Evolutionary conservation across 805 yeast genomes (phyloP).

Genomic region (Metschnikowia noctiluminum): DNA sequence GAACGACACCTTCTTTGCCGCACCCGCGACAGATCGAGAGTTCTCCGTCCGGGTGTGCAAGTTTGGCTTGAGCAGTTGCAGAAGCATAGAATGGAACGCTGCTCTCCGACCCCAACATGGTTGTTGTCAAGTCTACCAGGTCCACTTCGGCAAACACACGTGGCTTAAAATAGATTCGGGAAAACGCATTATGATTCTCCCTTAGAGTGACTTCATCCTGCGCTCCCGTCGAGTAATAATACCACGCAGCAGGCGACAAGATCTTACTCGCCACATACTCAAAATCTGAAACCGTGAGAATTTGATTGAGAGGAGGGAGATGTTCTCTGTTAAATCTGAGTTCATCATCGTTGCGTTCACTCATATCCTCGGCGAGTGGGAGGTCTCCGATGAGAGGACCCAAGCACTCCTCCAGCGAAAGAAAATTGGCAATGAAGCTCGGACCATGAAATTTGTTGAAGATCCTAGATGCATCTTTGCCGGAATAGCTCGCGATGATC

Average conservation of each 20-base stretch:
- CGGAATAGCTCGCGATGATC: slow-evolving; percentile 27
- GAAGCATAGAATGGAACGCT: slow-evolving; percentile 82
- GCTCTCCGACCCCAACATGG: slow-evolving; percentile 68
- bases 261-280: slow-evolving; percentile 37
- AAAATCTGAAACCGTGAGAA: slow-evolving; percentile 38
- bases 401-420: slow-evolving; percentile 18
- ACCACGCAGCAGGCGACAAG: slow-evolving; percentile 34
- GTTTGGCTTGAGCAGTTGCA: slow-evolving; percentile 88
- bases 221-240: slow-evolving; percentile 77
- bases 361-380: slow-evolving; percentile 13
- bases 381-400: slow-evolving; percentile 24
- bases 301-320: slow-evolving; percentile 30
- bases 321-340: slow-evolving; percentile 15
- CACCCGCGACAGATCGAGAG: slow-evolving; percentile 82
- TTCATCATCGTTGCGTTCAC: slow-evolving; percentile 20
- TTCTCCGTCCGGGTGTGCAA: slow-evolving; percentile 95
- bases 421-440: slow-evolving; percentile 19
- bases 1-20: slow-evolving; percentile 62
- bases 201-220: slow-evolving; percentile 90
- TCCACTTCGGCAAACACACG: slow-evolving; percentile 75
- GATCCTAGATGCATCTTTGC: slow-evolving; percentile 53
- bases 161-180: slow-evolving; percentile 85
- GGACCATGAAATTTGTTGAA: slow-evolving; percentile 40
- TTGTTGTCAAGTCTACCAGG: slow-evolving; percentile 65
- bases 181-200: slow-evolving; percentile 88